Percentiles rank a stretch among this genome's conserved stretches.
phyloP scores from a whole-genome alignment of 495 filamentous ascomycete species.

The Neurospora pannonica region DNA sequence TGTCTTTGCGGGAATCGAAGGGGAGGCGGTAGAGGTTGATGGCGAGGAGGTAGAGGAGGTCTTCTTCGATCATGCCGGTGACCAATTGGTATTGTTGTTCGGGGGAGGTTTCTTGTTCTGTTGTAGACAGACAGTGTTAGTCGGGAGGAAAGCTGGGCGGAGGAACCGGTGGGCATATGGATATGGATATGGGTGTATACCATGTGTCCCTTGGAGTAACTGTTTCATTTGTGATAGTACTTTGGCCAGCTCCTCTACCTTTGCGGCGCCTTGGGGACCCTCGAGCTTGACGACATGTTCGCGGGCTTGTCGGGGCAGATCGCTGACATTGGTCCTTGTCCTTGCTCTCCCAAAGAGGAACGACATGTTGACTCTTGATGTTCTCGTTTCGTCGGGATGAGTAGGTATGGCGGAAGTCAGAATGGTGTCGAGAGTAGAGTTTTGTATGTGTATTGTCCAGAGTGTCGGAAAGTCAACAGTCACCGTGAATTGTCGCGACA shows the following conservation, averaged over 20 bases:
- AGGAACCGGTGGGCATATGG: background rate
- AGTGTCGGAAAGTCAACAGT: background rate
- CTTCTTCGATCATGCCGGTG: conserved; percentile 71
- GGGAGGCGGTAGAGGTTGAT: conserved; percentile 70
- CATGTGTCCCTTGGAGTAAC: conserved; percentile 73
- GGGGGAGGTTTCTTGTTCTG: conserved; percentile 77
- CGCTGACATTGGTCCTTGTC: conserved; percentile 43
- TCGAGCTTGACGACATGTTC: conserved; percentile 47
- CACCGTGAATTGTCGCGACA: background rate
- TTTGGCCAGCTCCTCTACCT: conserved; percentile 52
- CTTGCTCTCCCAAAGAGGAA: conserved; percentile 80
- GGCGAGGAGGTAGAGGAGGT: conserved; percentile 75
- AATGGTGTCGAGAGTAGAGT: background rate
- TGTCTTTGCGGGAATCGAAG: conserved; percentile 89
- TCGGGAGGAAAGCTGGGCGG: no score
- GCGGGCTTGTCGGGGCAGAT: conserved; percentile 43
- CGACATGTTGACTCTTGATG: conserved; percentile 52
- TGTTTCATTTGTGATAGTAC: conserved; percentile 75
- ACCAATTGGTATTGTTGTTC: conserved; percentile 79
- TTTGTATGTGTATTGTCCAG: background rate
- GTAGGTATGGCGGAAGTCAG: background rate
- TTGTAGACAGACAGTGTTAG: background rate
- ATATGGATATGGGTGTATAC: conserved; percentile 31
- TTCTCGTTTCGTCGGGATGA: background rate
- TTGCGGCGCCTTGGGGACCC: conserved; percentile 38